Conservation (phyloP, 2,329 filamentous ascomycete genomes). For the Chaetomium sp. region DNA sequence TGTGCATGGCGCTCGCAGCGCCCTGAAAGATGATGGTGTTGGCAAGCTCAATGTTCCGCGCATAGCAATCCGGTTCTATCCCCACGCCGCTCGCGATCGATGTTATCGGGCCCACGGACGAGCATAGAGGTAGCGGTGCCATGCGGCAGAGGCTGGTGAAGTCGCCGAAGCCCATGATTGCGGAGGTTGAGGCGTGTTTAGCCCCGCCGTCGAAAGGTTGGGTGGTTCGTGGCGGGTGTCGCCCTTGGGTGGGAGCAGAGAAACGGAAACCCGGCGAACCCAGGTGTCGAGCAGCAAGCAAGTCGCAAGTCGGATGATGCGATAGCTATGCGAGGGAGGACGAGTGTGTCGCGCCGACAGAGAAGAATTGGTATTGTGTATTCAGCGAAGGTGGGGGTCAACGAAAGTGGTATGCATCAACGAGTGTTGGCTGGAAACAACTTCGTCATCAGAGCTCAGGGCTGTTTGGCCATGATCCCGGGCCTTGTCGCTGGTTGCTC, state of each 20-base stretch:
- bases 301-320: background rate
- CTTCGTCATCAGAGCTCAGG: conserved; percentile 15
- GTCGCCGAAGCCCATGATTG: conserved; percentile 75
- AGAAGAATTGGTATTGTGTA: background rate
- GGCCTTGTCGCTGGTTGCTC: conserved; percentile 24
- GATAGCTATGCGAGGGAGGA: background rate
- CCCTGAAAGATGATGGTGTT: conserved; percentile 99
- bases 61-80: conserved; percentile 89
- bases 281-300: background rate
- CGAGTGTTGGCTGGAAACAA: conserved; percentile 18
- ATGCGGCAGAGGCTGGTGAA: conserved; percentile 85
- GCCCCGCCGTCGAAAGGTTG: conserved; percentile 3
- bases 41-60: conserved; percentile 90
- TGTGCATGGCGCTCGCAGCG: conserved; percentile 89
- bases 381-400: conserved; percentile 22
- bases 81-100: conserved; percentile 68
- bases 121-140: conserved; percentile 83
- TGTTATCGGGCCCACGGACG: conserved; percentile 75
- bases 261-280: background rate
- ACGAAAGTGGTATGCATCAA: conserved; percentile 31
- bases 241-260: too few species aligned
- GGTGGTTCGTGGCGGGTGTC: too few species aligned
- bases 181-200: conserved; percentile 18
- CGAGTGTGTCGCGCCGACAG: background rate
- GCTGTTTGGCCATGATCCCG: conserved; percentile 26